A percentile compares a stretch with the other conserved stretches of the same genome.
These are phyloP conservation scores for Euryodendron excelsum DNA, from an alignment of 148 eudicot genomes.

Conservation along the genomic window DNA sequence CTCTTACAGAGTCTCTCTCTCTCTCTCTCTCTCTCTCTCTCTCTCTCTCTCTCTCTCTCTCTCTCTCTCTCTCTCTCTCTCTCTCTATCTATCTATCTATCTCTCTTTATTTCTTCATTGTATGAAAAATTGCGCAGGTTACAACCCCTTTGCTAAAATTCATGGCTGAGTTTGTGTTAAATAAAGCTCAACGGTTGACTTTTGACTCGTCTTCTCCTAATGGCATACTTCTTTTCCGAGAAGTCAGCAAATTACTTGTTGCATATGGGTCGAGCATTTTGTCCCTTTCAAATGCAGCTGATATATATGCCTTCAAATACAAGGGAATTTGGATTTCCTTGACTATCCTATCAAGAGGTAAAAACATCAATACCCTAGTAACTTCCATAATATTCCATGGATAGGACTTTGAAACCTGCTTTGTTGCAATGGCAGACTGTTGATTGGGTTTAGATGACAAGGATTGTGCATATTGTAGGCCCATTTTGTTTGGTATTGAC, in stretches of 20 bases:
- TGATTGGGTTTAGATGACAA: background rate
- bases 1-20: no score
- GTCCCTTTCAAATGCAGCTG: slow-evolving; percentile 51
- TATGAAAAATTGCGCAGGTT: slow-evolving; percentile 44
- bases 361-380: slow-evolving; percentile 2
- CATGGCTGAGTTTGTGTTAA: slow-evolving; percentile 83
- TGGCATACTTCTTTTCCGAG: slow-evolving; percentile 85
- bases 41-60: no score
- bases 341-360: slow-evolving; percentile 74
- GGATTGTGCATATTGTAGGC: no score
- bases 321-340: slow-evolving; percentile 87
- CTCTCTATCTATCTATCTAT: no score
- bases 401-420: background rate
- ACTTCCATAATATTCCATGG: background rate
- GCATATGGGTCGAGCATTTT: slow-evolving; percentile 76
- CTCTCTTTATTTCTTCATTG: background rate
- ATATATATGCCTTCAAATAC: slow-evolving; percentile 75
- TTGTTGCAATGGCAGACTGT: background rate
- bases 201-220: slow-evolving; percentile 86
- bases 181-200: slow-evolving; percentile 77
- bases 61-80: no score
- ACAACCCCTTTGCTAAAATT: slow-evolving; percentile 80
- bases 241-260: slow-evolving; percentile 79
- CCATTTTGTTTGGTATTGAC: background rate
- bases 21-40: no score